phyloP scores from a whole-genome alignment of 306 rosid species.

The Pterocarpus santalinus region DNA sequence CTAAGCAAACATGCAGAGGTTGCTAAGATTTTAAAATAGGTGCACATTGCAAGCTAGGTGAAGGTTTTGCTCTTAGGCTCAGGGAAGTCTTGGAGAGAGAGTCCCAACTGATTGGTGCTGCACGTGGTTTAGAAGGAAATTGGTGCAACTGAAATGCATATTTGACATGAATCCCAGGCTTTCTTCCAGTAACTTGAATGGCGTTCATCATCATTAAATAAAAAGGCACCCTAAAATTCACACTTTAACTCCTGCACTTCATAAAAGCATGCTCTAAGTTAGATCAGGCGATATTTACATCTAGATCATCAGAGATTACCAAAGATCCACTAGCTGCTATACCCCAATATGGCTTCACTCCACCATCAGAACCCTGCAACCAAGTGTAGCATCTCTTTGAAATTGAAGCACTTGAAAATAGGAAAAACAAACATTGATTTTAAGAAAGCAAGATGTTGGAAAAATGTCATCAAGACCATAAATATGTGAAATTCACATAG shows the following conservation, averaged over 20 bases:
- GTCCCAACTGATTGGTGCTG: constrained; percentile 19
- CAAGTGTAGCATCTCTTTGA: too few species aligned
- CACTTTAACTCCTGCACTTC: constrained; percentile 44
- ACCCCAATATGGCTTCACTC: constrained; percentile 91
- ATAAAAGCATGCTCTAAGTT: constrained; percentile 37
- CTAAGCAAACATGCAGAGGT: constrained; percentile 58
- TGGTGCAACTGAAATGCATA: background rate
- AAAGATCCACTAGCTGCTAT: constrained; percentile 96
- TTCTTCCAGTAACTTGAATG: constrained; percentile 46
- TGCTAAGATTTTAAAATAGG: constrained; percentile 49
- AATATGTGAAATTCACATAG: too few species aligned
- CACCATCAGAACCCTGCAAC: constrained; percentile 93
- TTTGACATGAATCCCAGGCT: constrained; percentile 38
- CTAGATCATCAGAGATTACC: constrained; percentile 90
- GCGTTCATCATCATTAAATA: constrained; percentile 53
- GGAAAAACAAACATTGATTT: constrained; percentile 16
- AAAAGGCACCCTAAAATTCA: constrained; percentile 31
- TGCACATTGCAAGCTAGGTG: constrained; percentile 43
- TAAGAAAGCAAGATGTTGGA: too few species aligned
- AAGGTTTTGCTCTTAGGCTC: constrained; percentile 19
- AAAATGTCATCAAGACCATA: too few species aligned
- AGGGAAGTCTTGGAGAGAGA: constrained; percentile 34
- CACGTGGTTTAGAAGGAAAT: constrained; percentile 39
- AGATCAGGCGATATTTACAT: constrained; percentile 35
- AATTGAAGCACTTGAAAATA: too few species aligned